These are phyloP conservation scores for Umbilicus rupestris DNA, from an alignment of 164 flowering plant genomes.

Conservation along the genomic window DNA sequence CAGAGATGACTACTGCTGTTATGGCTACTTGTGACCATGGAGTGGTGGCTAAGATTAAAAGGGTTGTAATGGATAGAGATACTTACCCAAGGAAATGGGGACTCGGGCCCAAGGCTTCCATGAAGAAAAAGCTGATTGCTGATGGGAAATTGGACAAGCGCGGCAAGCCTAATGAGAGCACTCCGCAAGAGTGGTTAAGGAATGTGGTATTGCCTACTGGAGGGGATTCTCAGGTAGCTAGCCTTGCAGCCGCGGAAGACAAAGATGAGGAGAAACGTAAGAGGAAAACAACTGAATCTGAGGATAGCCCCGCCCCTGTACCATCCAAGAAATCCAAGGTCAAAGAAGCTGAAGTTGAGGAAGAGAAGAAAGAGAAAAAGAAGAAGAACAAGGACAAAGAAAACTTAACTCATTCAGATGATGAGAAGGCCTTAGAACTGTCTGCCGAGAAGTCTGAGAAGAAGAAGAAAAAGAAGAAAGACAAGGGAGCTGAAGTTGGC, in stretches of 20 bases:
- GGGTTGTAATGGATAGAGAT: conserved; percentile 83
- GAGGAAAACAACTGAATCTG: conserved; percentile 29
- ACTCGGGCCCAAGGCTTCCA: conserved; percentile 61
- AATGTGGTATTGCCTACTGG: conserved; percentile 59
- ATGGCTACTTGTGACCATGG: conserved; percentile 87
- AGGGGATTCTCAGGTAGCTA: conserved; percentile 52
- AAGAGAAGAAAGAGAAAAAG: conserved; percentile 13
- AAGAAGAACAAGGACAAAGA: conserved; percentile 27
- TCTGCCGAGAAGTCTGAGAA: conserved; percentile 11
- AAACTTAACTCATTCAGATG: conserved; percentile 10
- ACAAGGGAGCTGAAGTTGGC: conserved; percentile 25
- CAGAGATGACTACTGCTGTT: conserved; percentile 79
- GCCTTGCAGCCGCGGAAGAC: conserved; percentile 40
- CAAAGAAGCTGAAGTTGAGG: conserved; percentile 15
- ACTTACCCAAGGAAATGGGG: conserved; percentile 86
- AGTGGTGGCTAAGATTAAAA: conserved; percentile 68
- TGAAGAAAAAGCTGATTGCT: conserved; percentile 64
- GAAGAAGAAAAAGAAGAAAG: conserved; percentile 37
- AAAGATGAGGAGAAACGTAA: conserved; percentile 29
- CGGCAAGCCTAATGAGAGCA: conserved; percentile 65
- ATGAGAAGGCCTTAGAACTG: conserved; percentile 15
- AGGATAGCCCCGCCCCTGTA: conserved; percentile 21
- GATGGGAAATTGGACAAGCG: conserved; percentile 60
- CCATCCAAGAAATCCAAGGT: conserved; percentile 21
- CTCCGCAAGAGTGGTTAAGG: conserved; percentile 61